Base-by-base conservation (phyloP, 768 basidiomycete genomes). In the Austroboletus eburneus region DNA sequence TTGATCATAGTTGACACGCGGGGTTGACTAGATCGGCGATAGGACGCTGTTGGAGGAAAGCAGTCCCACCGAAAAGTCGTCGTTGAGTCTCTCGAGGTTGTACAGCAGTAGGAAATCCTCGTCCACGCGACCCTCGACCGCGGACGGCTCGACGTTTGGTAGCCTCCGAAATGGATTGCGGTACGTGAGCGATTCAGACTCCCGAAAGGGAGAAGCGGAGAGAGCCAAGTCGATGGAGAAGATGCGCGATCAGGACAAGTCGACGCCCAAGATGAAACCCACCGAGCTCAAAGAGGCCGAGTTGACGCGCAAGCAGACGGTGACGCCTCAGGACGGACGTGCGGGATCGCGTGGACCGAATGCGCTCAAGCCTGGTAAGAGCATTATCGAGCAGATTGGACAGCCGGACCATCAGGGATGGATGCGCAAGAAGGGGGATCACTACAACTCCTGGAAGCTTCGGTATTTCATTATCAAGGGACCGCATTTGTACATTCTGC, bases 351-450 rank as follows among this genome's bases (percentile, higher is more conserved):
- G 54, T 7, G 61, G 59, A 16, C 66, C 64, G 30, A 72, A 68
- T 18, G 63, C 71, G 3, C 62, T 82, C 50, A 77, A 75, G 57
- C 74, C 72, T 24, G 88, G 87, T 0, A 72, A 75, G 63, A 91
- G 81, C 49, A 87, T 96, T 40, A 65, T 96, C 45, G 83, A 91
- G 45, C 90, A 95, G 67, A 92, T 99, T 50, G 96, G 95, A 4
- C 78, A 78, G 21, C 81, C 91, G 14, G 96, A 99, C 68, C 83
- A 89, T 63, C 73, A 76, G 25, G 96, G 96, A 7, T 97, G 91
- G 85, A 85, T 99, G 86, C 79, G 88, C 61, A 99, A 98, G 78
- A 91, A 84, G 71, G 90, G 90, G 2, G 96, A 96, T 39, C 73
- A 85, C 52, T 97, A 96, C 65, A 93, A 90, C 57, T 73, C 77